Conservation (phyloP, 164 flowering plant species). For the Protea cynaroides region DNA sequence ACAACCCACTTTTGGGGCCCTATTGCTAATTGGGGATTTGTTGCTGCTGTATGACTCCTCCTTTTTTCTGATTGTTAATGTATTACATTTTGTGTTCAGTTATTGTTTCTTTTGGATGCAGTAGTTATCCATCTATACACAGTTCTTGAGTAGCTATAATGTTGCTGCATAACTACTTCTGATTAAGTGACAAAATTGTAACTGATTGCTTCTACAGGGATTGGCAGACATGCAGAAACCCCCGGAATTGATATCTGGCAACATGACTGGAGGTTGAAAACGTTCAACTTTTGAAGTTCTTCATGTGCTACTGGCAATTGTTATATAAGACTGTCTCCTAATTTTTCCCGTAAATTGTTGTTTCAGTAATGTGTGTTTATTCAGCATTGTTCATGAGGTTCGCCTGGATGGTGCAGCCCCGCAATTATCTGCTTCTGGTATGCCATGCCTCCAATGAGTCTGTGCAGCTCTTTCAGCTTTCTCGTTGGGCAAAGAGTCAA, state of each 20-base stretch:
- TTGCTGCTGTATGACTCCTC: constrained; percentile 43
- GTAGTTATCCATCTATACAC: no score
- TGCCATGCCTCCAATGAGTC: constrained; percentile 94
- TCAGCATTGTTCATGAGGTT: constrained; percentile 92
- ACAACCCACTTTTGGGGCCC: constrained; percentile 93
- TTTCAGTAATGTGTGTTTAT: constrained; percentile 87
- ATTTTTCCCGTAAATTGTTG: constrained; percentile 8
- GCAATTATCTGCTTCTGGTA: constrained; percentile 77
- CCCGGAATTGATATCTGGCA: constrained; percentile 91
- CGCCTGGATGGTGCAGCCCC: constrained; percentile 98
- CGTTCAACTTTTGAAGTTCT: neutral
- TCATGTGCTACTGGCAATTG: neutral
- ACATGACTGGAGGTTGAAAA: constrained; percentile 79
- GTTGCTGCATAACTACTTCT: neutral
- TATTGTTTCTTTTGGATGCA: no score
- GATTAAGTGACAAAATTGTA: neutral
- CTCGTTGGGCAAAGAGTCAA: constrained; percentile 81
- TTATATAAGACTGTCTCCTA: neutral
- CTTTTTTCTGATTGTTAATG: neutral
- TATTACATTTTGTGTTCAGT: neutral
- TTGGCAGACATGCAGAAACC: constrained; percentile 82
- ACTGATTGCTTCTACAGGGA: constrained; percentile 42
- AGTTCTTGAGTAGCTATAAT: no score
- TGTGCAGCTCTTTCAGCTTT: constrained; percentile 87
- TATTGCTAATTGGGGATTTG: constrained; percentile 68